Percentiles rank a stretch among this genome's conserved stretches.
phyloP scores from a whole-genome alignment of 768 basidiomycete genomes.

The Termitomyces sp. region DNA sequence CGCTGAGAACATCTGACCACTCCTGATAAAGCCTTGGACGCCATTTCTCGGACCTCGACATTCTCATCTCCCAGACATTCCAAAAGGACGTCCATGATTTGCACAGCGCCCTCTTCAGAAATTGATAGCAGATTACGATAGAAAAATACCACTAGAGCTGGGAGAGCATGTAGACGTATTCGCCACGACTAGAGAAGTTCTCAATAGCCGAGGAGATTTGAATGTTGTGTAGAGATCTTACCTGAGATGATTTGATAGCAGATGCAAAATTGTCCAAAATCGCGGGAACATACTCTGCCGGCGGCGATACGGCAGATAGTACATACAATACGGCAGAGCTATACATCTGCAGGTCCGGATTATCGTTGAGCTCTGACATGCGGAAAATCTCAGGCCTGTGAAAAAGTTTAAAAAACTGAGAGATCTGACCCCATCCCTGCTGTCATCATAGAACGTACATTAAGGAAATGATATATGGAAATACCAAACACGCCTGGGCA shows the following conservation, averaged over 20 bases:
- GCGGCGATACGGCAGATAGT: conserved; percentile 76
- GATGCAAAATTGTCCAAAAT: conserved; percentile 58
- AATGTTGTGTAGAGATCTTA: conserved; percentile 24
- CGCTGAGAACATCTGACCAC: conserved; percentile 89
- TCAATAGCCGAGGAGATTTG: not conserved
- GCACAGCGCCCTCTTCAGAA: conserved; percentile 57
- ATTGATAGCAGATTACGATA: conserved; percentile 83
- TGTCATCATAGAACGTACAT: conserved; percentile 48
- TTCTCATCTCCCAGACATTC: conserved; percentile 87
- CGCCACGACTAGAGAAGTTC: conserved; percentile 68
- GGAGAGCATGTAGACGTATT: conserved; percentile 81
- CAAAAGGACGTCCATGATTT: conserved; percentile 77
- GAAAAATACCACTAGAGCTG: conserved; percentile 87
- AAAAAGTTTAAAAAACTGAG: not conserved
- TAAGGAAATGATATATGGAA: conserved; percentile 73
- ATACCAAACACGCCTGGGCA: conserved; percentile 65
- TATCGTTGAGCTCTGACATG: conserved; percentile 89
- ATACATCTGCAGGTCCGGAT: conserved; percentile 74
- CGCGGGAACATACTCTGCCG: conserved; percentile 55
- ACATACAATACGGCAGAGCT: conserved; percentile 78
- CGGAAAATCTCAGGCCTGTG: conserved; percentile 82
- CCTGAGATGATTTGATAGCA: conserved; percentile 76
- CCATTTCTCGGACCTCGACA: conserved; percentile 90
- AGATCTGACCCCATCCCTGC: not conserved
- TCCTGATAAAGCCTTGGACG: conserved; percentile 79